Base-by-base conservation (phyloP, 495 filamentous ascomycete species). In the Bacidia gigantensis region DNA sequence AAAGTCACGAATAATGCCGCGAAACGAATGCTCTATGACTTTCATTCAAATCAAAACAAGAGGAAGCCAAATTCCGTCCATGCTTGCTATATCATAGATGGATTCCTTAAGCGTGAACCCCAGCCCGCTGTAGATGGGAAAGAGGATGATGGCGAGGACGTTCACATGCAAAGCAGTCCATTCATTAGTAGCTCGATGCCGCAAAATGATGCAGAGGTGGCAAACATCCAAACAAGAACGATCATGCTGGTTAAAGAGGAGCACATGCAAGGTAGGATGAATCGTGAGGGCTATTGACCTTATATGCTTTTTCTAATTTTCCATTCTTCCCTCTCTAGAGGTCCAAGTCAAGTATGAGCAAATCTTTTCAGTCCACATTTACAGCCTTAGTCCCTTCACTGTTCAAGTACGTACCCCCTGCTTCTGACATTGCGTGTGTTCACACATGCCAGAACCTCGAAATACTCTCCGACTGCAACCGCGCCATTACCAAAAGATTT, bases 11-110 rank as follows among this genome's bases (percentile, higher is more conserved):
- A 81, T 67, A 89, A 92, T 62, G 61, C 73, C 14, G 88, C 88
- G 2, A 95, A 95, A 67, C 78, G 89, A 59, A 89, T 96, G 75
- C 80, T 98, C 1, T 94, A 81, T 65, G 89, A 95, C 12, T 97
- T 95, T 58, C 76, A 96, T 64, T 70, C 68, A 44, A 75, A 68
- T 42, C 83, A 95, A 69, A 95, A 90, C 66, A 72, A 70, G 26
- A 87, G 83, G 62, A 84, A 79, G 42, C 79, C 87, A 0, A 73
- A 75, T 11, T 77, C 74, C 32, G 73, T 97, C 38, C 80, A 89
- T 68, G 90, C 92, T 50, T 95, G 87, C 17, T 98, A 95, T 63
- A 67, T 97, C 44, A 61, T 97, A 22, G 80, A 82, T 50, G 92
- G 92, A 20, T 63, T 69, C 38, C 73, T 70, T 35, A 68, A 62